Conservation (phyloP, 192 early-diverging fungal species). For the Phlyctochytrium bullatum region DNA sequence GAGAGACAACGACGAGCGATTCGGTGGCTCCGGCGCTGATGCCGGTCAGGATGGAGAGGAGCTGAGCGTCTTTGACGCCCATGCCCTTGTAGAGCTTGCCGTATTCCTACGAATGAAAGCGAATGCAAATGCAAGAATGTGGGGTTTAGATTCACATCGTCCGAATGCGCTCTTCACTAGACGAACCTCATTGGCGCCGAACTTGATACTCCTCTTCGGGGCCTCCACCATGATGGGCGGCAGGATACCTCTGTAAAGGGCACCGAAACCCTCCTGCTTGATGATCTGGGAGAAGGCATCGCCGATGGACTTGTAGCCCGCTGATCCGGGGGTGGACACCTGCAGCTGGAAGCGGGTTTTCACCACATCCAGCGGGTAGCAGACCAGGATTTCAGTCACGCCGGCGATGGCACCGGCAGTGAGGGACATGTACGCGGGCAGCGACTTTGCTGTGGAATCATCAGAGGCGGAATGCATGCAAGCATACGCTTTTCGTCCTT, state of each 20-base stretch:
- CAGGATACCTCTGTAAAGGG: conserved; percentile 88
- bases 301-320: conserved; percentile 62
- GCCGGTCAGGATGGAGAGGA: conserved; percentile 80
- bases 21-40: conserved; percentile 90
- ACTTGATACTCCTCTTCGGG: conserved; percentile 97
- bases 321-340: conserved; percentile 46
- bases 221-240: conserved; percentile 97
- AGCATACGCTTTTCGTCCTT: too few relatives aligned
- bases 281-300: conserved; percentile 68
- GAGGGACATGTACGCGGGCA: conserved; percentile 28
- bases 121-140: too few relatives aligned
- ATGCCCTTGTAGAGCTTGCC: conserved; percentile 57
- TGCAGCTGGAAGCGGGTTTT: conserved; percentile 94
- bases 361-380: conserved; percentile 94
- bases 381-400: conserved; percentile 85
- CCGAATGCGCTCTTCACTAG: too few relatives aligned
- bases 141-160: neutral
- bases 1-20: conserved; percentile 83
- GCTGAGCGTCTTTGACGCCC: conserved; percentile 67
- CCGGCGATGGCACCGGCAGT: conserved; percentile 50
- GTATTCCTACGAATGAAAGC: too few relatives aligned
- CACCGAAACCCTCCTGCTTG: conserved; percentile 63
- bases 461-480: too few relatives aligned
- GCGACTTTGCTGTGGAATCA: neutral
- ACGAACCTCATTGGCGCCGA: conserved; percentile 81